phyloP scores from a whole-genome alignment of 106 monocot species.

The Phalaenopsis aphrodite region DNA sequence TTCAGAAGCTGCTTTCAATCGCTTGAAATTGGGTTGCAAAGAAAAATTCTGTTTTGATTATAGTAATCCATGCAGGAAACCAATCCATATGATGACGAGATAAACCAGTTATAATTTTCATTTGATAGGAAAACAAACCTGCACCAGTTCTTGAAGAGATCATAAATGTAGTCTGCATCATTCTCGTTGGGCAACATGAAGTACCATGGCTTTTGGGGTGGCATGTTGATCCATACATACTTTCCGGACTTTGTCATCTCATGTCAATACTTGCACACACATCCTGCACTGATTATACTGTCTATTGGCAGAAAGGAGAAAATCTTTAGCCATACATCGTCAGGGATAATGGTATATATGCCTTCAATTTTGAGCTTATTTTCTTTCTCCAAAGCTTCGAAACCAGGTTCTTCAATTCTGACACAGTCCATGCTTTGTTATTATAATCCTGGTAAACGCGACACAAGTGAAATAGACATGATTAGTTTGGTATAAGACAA shows the following conservation, averaged over 20 bases:
- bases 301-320: too few relatives aligned
- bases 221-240: neutral
- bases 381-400: too few relatives aligned
- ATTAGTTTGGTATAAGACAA: too few relatives aligned
- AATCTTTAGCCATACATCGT: too few relatives aligned
- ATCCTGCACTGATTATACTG: too few relatives aligned
- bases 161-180: conserved; percentile 53
- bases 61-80: conserved; percentile 88
- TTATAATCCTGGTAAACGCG: too few relatives aligned
- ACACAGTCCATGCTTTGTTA: too few relatives aligned
- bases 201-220: conserved; percentile 75
- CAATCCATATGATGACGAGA: conserved; percentile 68
- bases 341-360: too few relatives aligned
- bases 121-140: conserved; percentile 61
- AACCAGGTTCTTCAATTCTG: too few relatives aligned
- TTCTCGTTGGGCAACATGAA: conserved; percentile 68
- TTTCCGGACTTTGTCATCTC: too few relatives aligned
- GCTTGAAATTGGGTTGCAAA: conserved; percentile 77
- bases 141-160: conserved; percentile 80
- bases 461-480: too few relatives aligned
- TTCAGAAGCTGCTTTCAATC: conserved; percentile 45
- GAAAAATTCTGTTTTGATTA: conserved; percentile 41
- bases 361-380: neutral
- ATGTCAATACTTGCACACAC: too few relatives aligned
- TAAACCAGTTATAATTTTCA: conserved; percentile 62